Evolutionary conservation across 2,329 filamentous ascomycete species (phyloP), one percentile per base, ranked within the genome.

Genomic region (Microdochium bolleyi): DNA sequence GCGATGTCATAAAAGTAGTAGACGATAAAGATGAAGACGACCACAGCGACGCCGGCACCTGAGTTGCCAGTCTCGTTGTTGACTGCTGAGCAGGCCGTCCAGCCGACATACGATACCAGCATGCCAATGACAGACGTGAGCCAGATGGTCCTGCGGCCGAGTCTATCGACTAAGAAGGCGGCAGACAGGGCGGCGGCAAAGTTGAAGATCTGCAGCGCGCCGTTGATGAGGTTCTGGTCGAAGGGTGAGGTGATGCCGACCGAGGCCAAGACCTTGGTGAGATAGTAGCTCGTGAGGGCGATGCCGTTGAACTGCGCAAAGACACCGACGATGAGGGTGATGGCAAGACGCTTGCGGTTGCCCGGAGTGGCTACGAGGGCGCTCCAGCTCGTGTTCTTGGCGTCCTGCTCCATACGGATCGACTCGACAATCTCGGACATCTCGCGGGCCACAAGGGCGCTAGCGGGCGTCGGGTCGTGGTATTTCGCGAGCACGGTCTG

Each of bases 401-500:
- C 57, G 4, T 54, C 30, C 25, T 52, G 54, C 30, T 63, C 61
- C 22, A 58, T 54, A 25, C 58, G 56, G 32, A 65, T 61, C 1
- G 58, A 58, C 2, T 27, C 50, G 1, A 51, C 49, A 22, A 77
- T 76, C 57, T 76, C 73, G 11, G 61, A 60, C 57, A 67, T 72
- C 57, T 74, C 71, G 51, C 68, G 62, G 38, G 67, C 62, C 30
- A 73, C 70, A n/a, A 74, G 61, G 51, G 69, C 66, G 53, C 72
- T 67, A 1, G 72, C 71, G 57, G 80, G 73, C 2, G 79, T 82
- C 50, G 85, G 74, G 14, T 77, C 80, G 57, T 83, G 83, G 59
- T 79, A 85, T 56, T 78, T 80, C 19, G 76, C 73, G 54, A 87
- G 72, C n/a, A 80, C 75, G 8, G 73, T 70, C 13, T 77, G 68